Evolutionary conservation across 768 basidiomycete genomes (phyloP).

Genomic region (Suillus subaureus): DNA sequence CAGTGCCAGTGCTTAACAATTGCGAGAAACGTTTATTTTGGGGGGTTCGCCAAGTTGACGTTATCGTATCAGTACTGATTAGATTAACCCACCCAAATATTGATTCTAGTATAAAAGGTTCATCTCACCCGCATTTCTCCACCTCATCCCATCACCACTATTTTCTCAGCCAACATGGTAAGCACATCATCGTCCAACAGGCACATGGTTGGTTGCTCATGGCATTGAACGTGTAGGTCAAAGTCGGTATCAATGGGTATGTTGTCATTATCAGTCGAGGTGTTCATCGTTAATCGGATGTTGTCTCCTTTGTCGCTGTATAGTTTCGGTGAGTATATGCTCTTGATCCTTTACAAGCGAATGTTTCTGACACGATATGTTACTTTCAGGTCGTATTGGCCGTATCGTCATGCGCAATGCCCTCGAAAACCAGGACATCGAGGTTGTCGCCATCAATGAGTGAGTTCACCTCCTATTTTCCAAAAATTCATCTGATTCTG

Average conservation of each 20-base stretch:
- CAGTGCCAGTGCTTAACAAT: neutral
- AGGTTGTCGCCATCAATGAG: conserved; percentile 97
- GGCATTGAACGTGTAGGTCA: conserved; percentile 47
- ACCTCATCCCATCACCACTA: conserved; percentile 11
- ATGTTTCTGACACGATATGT: conserved; percentile 19
- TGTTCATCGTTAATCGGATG: conserved; percentile 16
- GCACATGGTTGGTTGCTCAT: conserved; percentile 7
- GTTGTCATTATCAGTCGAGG: conserved; percentile 22
- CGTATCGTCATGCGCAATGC: conserved; percentile 98
- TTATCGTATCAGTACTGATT: conserved; percentile 7
- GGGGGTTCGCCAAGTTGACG: neutral
- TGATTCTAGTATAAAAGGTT: conserved; percentile 26
- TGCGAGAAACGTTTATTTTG: neutral
- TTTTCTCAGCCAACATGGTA: conserved; percentile 26
- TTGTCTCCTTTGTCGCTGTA: conserved; percentile 17
- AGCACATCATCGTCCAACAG: conserved; percentile 6
- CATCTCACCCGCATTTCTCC: conserved; percentile 12
- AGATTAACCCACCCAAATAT: conserved; percentile 4
- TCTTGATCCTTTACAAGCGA: neutral
- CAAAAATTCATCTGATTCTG: conserved; percentile 7
- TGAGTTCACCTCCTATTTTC: conserved; percentile 41
- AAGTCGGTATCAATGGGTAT: conserved; percentile 97
- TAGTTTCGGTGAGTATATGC: conserved; percentile 70
- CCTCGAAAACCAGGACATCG: conserved; percentile 67
- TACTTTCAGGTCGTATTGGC: conserved; percentile 84